These are phyloP conservation scores for Knufia fluminis DNA, from an alignment of 2,329 filamentous ascomycete genomes.

Conservation along the genomic window DNA sequence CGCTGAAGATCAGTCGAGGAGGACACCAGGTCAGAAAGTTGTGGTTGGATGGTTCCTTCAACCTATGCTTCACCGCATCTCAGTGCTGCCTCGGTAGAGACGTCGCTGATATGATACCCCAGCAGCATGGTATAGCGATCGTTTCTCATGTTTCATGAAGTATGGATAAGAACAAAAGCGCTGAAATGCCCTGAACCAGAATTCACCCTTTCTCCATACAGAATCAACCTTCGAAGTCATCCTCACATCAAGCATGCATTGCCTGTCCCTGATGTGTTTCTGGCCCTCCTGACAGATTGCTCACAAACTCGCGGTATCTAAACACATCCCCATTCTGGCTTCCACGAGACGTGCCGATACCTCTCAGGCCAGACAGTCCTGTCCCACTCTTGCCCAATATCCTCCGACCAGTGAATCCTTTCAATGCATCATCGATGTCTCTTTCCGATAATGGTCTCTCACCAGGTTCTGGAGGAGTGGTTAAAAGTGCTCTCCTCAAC, in stretches of 20 bases:
- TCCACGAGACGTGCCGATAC: slow-evolving; percentile 28
- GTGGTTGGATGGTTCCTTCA: no score
- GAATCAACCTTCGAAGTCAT: no score
- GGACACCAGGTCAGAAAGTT: no score
- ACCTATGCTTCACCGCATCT: no score
- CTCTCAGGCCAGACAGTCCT: slow-evolving; percentile 20
- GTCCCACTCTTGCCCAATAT: slow-evolving; percentile 58
- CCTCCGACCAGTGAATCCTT: slow-evolving; percentile 72
- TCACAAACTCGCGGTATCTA: slow-evolving; percentile 85
- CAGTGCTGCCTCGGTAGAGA: no score
- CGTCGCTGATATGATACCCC: no score
- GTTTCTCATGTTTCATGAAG: no score
- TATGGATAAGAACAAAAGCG: no score
- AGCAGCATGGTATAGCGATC: no score
- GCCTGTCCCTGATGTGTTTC: slow-evolving; percentile 3
- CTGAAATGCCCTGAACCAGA: no score
- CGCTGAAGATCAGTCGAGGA: no score
- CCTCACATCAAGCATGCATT: neutral
- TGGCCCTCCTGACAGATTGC: slow-evolving; percentile 50
- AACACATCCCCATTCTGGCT: slow-evolving; percentile 77
- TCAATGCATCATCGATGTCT: slow-evolving; percentile 81
- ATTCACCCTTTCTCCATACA: no score
- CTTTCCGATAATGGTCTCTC: slow-evolving; percentile 52
- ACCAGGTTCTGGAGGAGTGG: slow-evolving; percentile 70
- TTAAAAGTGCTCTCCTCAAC: slow-evolving; percentile 70